Percentiles rank a stretch among this genome's conserved stretches.
These are phyloP conservation scores for Melastoma candidum DNA, from an alignment of 441 rosid species.

Conservation along the genomic window DNA sequence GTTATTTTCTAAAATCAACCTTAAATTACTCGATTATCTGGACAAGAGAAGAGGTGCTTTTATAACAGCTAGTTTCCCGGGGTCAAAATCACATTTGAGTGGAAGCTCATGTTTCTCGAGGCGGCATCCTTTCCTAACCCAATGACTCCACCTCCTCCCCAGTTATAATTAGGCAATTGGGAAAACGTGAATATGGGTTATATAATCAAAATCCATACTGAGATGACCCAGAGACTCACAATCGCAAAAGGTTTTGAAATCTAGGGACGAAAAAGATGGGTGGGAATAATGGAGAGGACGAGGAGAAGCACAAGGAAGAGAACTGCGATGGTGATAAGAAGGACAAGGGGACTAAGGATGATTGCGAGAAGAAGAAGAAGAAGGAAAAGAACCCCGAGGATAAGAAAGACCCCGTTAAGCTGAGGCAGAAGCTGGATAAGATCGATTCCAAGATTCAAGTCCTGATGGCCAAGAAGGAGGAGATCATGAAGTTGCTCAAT, in stretches of 20 bases:
- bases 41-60: too few relatives aligned
- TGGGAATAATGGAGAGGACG: slow-evolving; percentile 21
- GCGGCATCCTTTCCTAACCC: slow-evolving; percentile 5
- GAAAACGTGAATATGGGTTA: too few relatives aligned
- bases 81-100: neutral
- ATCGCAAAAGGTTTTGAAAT: slow-evolving; percentile 16
- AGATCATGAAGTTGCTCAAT: slow-evolving; percentile 35
- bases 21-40: too few relatives aligned
- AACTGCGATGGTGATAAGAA: too few relatives aligned
- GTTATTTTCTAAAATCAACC: too few relatives aligned
- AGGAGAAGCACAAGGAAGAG: neutral
- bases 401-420: slow-evolving; percentile 46
- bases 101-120: slow-evolving; percentile 3
- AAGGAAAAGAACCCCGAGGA: slow-evolving; percentile 58
- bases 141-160: neutral
- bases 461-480: slow-evolving; percentile 40
- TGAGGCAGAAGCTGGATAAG: slow-evolving; percentile 51
- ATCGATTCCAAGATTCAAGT: slow-evolving; percentile 56
- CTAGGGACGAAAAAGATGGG: slow-evolving; percentile 24
- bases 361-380: slow-evolving; percentile 31
- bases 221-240: too few relatives aligned
- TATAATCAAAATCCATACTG: too few relatives aligned
- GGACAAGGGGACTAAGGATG: slow-evolving; percentile 32
- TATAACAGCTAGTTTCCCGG: too few relatives aligned
- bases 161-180: neutral